phyloP scores from a whole-genome alignment of 164 flowering plant species.

The Chimonanthus salicifolius region DNA sequence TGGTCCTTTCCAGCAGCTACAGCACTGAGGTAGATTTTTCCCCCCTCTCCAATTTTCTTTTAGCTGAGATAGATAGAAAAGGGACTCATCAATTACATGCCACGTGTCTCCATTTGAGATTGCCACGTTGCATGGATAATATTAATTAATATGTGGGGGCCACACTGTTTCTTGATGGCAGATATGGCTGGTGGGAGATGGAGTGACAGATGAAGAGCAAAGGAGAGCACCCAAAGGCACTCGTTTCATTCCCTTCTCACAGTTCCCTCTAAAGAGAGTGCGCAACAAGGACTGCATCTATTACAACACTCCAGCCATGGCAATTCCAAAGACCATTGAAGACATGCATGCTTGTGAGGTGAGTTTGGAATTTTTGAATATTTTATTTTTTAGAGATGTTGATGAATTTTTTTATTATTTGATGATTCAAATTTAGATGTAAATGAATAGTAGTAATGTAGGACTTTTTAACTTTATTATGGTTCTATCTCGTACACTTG shows the following conservation, averaged over 20 bases:
- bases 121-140: no score
- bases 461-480: no score
- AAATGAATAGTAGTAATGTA: no score
- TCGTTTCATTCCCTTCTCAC: conserved; percentile 45
- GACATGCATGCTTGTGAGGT: conserved; percentile 45
- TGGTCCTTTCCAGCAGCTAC: conserved; percentile 26
- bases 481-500: no score
- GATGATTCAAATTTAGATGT: no score
- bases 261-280: conserved; percentile 30
- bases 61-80: no score
- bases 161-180: conserved; percentile 5
- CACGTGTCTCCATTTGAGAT: background rate
- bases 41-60: background rate
- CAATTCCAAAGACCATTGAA: conserved; percentile 26
- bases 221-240: conserved; percentile 43
- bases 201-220: conserved; percentile 32
- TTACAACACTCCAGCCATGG: conserved; percentile 30
- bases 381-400: no score
- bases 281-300: conserved; percentile 33
- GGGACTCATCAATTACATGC: background rate
- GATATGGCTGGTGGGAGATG: conserved; percentile 63
- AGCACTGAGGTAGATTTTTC: conserved; percentile 15
- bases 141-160: no score
- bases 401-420: no score
- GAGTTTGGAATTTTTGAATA: background rate